phyloP scores from a whole-genome alignment of 192 early-diverging fungal genomes.

The Diversispora epigaea region DNA sequence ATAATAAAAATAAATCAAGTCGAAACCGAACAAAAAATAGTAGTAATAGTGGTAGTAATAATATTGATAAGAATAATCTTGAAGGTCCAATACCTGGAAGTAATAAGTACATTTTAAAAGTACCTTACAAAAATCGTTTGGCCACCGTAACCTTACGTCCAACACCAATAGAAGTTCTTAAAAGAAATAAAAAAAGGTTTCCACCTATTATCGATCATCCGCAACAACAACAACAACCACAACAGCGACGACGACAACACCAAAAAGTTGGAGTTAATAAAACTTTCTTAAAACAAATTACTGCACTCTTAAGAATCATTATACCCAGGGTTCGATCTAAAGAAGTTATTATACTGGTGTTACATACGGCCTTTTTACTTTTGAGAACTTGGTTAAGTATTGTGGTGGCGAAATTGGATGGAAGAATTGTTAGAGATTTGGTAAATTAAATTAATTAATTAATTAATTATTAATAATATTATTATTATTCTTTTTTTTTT shows the following conservation, averaged over 20 bases:
- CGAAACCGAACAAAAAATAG: not conserved
- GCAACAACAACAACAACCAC: too few species aligned
- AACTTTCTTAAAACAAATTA: slow-evolving; percentile 61
- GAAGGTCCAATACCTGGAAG: slow-evolving; percentile 15
- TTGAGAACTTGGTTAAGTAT: slow-evolving; percentile 90
- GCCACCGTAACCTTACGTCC: slow-evolving; percentile 23
- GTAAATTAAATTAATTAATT: slow-evolving; percentile 48
- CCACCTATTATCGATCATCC: slow-evolving; percentile 10
- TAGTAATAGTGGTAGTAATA: not conserved
- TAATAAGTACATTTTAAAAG: slow-evolving; percentile 19
- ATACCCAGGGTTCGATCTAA: slow-evolving; percentile 78
- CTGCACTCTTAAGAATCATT: slow-evolving; percentile 76
- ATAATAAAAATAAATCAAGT: not conserved
- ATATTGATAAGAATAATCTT: not conserved
- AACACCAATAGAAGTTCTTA: slow-evolving; percentile 42
- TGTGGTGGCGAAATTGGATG: slow-evolving; percentile 89
- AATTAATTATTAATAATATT: not conserved
- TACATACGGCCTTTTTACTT: slow-evolving; percentile 86
- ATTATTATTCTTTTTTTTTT: not conserved
- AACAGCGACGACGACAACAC: too few species aligned
- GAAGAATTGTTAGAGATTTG: slow-evolving; percentile 92
- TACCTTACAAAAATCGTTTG: slow-evolving; percentile 29
- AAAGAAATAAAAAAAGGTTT: slow-evolving; percentile 47
- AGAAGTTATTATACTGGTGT: slow-evolving; percentile 73
- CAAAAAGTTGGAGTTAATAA: slow-evolving; percentile 62